Percentiles rank a stretch among this genome's conserved stretches.
These are phyloP conservation scores for Condylostoma magnum DNA, from an alignment of 169 alveolate genomes.

Conservation along the genomic window DNA sequence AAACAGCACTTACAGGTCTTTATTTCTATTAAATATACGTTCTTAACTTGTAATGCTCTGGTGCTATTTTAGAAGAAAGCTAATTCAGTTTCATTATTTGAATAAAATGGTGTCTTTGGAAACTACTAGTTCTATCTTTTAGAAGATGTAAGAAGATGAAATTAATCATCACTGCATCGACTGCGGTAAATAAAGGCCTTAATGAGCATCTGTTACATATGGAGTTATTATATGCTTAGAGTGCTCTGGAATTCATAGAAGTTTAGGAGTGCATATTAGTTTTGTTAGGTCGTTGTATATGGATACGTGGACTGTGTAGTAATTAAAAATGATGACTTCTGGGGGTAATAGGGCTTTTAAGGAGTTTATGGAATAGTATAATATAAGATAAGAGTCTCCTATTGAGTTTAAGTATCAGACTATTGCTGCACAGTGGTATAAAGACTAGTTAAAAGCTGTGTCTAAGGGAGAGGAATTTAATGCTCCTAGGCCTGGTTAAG, in stretches of 20 bases:
- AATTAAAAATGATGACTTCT: constrained; percentile 75
- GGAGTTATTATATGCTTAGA: constrained; percentile 93
- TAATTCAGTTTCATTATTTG: no score
- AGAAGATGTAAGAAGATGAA: constrained; percentile 1
- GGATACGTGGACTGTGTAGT: constrained; percentile 94
- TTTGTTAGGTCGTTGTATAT: constrained; percentile 91
- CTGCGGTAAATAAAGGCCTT: constrained; percentile 89
- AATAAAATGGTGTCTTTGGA: constrained; percentile 20
- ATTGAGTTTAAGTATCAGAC: constrained; percentile 4
- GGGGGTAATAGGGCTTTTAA: constrained; percentile 83
- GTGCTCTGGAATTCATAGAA: constrained; percentile 91
- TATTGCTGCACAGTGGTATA: constrained; percentile 33
- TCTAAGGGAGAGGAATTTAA: background rate
- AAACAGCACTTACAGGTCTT: no score
- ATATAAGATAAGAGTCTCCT: background rate
- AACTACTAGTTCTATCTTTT: constrained; percentile 6
- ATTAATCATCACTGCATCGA: constrained; percentile 66
- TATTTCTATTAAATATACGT: no score
- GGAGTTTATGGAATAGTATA: constrained; percentile 62
- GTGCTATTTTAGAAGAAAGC: no score
- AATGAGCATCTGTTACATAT: constrained; percentile 96
- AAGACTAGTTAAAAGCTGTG: constrained; percentile 1
- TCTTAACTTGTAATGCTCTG: no score
- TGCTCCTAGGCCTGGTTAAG: background rate
- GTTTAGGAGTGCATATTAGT: constrained; percentile 92